Evolutionary conservation across 179 eudicot genomes (phyloP).

Genomic region (Drosera spatulata): DNA sequence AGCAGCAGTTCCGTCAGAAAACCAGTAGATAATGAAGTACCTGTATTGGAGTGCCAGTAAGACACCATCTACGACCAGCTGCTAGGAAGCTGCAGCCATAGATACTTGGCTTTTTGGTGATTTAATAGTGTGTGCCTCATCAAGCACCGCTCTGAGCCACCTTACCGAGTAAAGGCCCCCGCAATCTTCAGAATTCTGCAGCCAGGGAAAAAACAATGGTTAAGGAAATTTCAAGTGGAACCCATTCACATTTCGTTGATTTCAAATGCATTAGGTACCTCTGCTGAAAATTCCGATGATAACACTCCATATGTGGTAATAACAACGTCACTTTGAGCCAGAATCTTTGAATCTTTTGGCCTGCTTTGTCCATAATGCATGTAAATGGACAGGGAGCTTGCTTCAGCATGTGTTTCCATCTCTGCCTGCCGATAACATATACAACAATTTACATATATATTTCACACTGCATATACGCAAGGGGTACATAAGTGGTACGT

Average conservation of each 20-base stretch:
- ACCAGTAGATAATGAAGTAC: conserved; percentile 15
- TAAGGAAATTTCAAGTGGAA: background rate
- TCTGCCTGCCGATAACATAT: conserved; percentile 49
- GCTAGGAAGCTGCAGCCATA: conserved; percentile 66
- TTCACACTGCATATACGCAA: no score
- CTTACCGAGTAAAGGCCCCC: conserved; percentile 74
- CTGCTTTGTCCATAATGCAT: conserved; percentile 87
- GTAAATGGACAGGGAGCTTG: conserved; percentile 74
- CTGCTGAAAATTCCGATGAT: conserved; percentile 76
- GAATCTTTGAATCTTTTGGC: conserved; percentile 63
- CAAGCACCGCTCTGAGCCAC: conserved; percentile 94
- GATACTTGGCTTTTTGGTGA: conserved; percentile 91
- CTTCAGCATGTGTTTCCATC: conserved; percentile 80
- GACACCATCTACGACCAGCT: conserved; percentile 95
- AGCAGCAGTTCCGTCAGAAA: no score
- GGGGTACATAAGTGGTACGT: no score
- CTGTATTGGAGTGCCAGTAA: conserved; percentile 99
- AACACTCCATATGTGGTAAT: conserved; percentile 92
- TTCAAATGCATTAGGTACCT: conserved; percentile 24
- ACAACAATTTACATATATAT: background rate
- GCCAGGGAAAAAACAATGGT: conserved; percentile 3
- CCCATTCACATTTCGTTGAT: no score
- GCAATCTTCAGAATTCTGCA: conserved; percentile 63
- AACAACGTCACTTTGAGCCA: conserved; percentile 78
- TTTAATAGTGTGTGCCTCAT: conserved; percentile 94